Evolutionary conservation across 257 asterid species (phyloP).

Genomic region (Solanum tarijense): DNA sequence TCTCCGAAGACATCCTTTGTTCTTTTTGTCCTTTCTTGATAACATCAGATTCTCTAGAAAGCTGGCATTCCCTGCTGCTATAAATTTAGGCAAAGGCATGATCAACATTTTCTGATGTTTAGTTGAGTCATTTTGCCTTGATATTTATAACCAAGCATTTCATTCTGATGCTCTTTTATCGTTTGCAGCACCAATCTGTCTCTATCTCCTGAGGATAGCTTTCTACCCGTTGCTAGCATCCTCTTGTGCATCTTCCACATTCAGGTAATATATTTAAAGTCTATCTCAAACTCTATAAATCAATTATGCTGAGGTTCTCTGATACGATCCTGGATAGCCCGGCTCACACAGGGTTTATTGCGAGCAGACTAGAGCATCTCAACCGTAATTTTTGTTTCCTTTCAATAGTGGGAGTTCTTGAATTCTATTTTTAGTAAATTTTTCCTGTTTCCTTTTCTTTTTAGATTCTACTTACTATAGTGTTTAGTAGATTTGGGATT

Average conservation of each 20-base stretch:
- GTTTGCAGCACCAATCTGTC: slow-evolving; percentile 63
- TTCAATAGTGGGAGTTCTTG: neutral
- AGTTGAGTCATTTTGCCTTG: neutral
- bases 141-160: neutral
- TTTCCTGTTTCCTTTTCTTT: neutral
- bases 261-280: slow-evolving; percentile 40
- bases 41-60: neutral
- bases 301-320: slow-evolving; percentile 1
- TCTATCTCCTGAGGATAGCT: slow-evolving; percentile 89
- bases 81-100: neutral
- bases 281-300: neutral
- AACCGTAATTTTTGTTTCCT: neutral
- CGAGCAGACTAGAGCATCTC: neutral
- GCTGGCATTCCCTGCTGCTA: neutral
- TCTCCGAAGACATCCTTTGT: neutral
- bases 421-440: neutral
- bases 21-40: neutral
- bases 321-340: neutral
- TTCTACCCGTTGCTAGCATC: slow-evolving; percentile 95
- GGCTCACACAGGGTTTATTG: neutral
- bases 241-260: slow-evolving; percentile 74
- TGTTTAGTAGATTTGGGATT: neutral
- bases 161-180: neutral
- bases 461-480: neutral
- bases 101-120: neutral